These are phyloP conservation scores for Parvularia atlantis DNA, from an alignment of 78 protist genomes.

Conservation along the genomic window DNA sequence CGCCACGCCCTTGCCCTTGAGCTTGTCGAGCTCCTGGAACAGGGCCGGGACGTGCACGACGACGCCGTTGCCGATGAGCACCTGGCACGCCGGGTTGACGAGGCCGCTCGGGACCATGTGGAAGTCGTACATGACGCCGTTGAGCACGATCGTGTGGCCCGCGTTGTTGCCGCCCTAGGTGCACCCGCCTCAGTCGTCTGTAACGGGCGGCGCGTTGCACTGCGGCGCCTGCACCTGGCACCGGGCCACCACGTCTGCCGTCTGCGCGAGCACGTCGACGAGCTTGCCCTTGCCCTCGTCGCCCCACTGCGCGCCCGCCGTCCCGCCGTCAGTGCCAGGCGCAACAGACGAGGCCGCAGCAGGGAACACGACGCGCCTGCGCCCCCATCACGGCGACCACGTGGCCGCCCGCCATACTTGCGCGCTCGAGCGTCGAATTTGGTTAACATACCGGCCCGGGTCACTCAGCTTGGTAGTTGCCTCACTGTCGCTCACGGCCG, in stretches of 20 bases:
- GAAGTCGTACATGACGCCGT: constrained; percentile 71
- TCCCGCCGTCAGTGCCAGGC: no score
- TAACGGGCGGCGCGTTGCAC: no score
- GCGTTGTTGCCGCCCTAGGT: constrained; percentile 53
- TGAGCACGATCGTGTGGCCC: constrained; percentile 84
- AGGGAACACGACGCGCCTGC: no score
- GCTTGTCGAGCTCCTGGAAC: constrained; percentile 59
- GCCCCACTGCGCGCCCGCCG: constrained; percentile 92
- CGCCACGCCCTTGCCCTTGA: constrained; percentile 36
- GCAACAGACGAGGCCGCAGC: no score
- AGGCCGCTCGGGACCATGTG: constrained; percentile 85
- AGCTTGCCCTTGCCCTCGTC: constrained; percentile 95
- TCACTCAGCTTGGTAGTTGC: no score
- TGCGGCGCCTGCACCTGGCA: no score
- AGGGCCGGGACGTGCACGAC: constrained; percentile 79
- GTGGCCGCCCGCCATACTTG: no score
- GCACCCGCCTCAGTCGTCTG: no score
- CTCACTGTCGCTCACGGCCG: no score
- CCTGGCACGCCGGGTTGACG: constrained; percentile 40
- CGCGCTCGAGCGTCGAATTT: no score
- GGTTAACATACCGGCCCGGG: no score
- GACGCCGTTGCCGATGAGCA: constrained; percentile 79
- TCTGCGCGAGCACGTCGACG: constrained; percentile 76
- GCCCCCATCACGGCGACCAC: no score
- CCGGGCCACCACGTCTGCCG: constrained; percentile 56